These are phyloP conservation scores for Ilyonectria sp. DNA, from an alignment of 2,329 filamentous ascomycete genomes.

Conservation along the genomic window DNA sequence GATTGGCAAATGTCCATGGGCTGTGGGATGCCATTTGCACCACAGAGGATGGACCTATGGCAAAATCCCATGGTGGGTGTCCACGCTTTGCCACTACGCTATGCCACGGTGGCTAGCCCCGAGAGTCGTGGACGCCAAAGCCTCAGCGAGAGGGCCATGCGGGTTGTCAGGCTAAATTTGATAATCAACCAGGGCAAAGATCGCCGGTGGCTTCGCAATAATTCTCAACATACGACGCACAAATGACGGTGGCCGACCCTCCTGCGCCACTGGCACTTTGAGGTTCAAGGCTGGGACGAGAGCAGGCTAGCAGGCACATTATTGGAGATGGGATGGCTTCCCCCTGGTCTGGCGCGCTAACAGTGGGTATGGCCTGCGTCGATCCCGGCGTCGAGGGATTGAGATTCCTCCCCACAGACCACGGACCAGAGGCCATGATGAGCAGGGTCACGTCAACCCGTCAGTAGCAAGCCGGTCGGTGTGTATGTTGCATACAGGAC, in stretches of 20 bases:
- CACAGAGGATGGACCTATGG: constrained; percentile 39
- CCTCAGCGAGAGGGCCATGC: neutral
- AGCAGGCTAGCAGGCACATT: constrained; percentile 9
- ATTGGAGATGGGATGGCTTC: neutral
- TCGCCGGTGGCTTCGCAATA: constrained; percentile 18
- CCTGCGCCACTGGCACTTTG: constrained; percentile 5
- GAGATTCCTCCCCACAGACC: constrained; percentile 7
- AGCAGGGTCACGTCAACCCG: neutral
- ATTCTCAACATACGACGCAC: constrained; percentile 5
- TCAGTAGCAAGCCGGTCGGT: neutral
- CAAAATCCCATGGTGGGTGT: constrained; percentile 37
- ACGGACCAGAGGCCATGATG: constrained; percentile 8
- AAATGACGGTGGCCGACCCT: constrained; percentile 6
- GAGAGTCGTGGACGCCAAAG: neutral
- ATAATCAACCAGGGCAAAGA: constrained; percentile 19
- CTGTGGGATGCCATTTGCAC: constrained; percentile 40
- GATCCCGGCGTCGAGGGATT: constrained; percentile 18
- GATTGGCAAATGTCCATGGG: constrained; percentile 39
- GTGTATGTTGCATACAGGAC: neutral
- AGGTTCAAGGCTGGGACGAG: constrained; percentile 3
- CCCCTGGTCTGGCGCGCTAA: constrained; percentile 20
- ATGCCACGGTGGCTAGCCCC: constrained; percentile 17
- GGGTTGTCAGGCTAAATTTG: neutral
- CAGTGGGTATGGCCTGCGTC: constrained; percentile 20
- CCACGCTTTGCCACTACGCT: constrained; percentile 19